Evolutionary conservation across 2,329 filamentous ascomycete species (phyloP), one percentile per base, ranked within the genome.

Genomic region (Arthrinium puccinioides): DNA sequence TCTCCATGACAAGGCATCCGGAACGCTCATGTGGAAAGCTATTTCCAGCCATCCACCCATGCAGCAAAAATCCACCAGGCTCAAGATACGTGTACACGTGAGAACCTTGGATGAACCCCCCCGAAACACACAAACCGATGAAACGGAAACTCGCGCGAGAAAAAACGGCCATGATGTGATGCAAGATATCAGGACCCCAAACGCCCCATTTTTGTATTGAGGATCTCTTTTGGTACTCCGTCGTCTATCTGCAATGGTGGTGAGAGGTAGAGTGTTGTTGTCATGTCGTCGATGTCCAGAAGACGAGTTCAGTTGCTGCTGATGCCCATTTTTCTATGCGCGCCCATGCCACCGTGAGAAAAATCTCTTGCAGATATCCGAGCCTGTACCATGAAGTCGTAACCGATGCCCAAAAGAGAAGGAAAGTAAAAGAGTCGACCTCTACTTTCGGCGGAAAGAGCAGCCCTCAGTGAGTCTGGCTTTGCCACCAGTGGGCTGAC

Each of bases 371-470:
- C 72, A 73, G 70, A 74, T 69, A 70, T 72, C 69, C 69, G 69
- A 75, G 64, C n/a, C 71, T 67, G 68, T 68, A 64, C 66, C 68
- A 68, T 71, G 54, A 61, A 55, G 51, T 59, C 58, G 64, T 70
- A 58, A 68, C 61, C 57, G 57, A 59, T 55, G 50, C 53, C 50
- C 49, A 50, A 54, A 55, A 62, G 69, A 66, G 53, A 63, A 60
- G 55, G 55, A 62, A 60, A 61, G 48, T 50, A 61, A 61, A 66
- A 58, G 48, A 53, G 53, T 57, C 49, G 56, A 61, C 69, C 62
- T 87, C 74, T 97, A 98, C 90, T 98, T 98, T 79, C 89, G 89
- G 77, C 92, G 84, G 87, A 98, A 98, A 67, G 92, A 97, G 87
- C 92, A 98, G 69, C 92, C 92, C 84, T 98, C 92, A 53, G 92